Conservation (phyloP, 768 basidiomycete genomes). For the Pisolithus orientalis region DNA sequence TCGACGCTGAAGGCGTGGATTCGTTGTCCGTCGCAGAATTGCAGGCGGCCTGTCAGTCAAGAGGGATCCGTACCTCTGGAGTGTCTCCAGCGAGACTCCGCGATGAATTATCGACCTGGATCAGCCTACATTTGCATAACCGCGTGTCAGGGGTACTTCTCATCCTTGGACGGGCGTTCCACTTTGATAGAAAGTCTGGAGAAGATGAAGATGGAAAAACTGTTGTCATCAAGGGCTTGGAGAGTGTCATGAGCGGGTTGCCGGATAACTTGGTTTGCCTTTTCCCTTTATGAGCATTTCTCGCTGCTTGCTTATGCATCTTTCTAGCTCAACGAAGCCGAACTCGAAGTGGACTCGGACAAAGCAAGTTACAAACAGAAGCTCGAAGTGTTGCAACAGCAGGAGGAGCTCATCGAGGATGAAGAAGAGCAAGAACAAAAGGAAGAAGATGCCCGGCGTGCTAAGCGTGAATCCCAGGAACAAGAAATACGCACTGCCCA, state of each 20-base stretch:
- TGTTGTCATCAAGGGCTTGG: constrained; percentile 72
- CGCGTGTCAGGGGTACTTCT: constrained; percentile 91
- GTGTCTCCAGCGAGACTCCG: constrained; percentile 83
- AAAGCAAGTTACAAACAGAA: constrained; percentile 97
- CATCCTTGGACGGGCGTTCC: constrained; percentile 90
- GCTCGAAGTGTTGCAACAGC: constrained; percentile 94
- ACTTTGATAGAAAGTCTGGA: constrained; percentile 75
- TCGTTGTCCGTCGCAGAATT: constrained; percentile 88
- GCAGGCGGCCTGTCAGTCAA: constrained; percentile 87
- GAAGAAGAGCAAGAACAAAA: constrained; percentile 98
- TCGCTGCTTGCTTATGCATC: constrained; percentile 1
- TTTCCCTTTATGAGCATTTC: not conserved
- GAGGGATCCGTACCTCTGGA: constrained; percentile 86
- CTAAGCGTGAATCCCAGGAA: constrained; percentile 75
- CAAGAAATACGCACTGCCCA: constrained; percentile 73
- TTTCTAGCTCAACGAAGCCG: constrained; percentile 87
- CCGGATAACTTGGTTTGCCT: constrained; percentile 86
- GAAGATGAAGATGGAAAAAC: constrained; percentile 80
- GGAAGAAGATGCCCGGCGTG: constrained; percentile 86
- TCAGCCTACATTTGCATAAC: constrained; percentile 83
- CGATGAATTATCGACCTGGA: constrained; percentile 91
- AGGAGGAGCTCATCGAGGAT: constrained; percentile 99
- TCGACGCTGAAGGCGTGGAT: constrained; percentile 84
- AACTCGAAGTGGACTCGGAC: constrained; percentile 91
- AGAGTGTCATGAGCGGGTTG: constrained; percentile 84